Base-by-base conservation (phyloP, 2,329 filamentous ascomycete genomes). In the Neopestalotiopsis sp. region DNA sequence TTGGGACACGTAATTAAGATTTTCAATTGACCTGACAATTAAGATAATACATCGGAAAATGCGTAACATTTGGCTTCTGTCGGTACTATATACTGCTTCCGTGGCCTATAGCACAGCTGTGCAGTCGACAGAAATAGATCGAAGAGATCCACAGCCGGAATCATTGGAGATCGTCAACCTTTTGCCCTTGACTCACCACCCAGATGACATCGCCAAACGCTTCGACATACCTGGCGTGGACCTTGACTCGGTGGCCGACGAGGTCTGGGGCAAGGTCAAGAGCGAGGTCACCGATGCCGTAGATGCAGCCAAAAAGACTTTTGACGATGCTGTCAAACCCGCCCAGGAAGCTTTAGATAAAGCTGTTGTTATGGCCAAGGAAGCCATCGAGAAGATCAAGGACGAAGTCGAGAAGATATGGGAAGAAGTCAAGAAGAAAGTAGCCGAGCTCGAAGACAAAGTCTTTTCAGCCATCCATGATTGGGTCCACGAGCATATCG, bases 241-340 rank as follows among this genome's bases (percentile, higher is more conserved):
- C 38, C 20, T 64, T 52, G 61, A 64, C n/a, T 28, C n/a, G 4
- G 17, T 64, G 7, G n/a, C 40, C 10, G 20, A 24, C 40, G 20
- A 64, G 20, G 61, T 64, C 17, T 64, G 28, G 38, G 61, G 40
- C 38, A 64, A 64, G 20, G 61, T 49, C 38, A 64, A 64, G 40
- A 32, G 38, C 24, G 40, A 64, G 42, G n/a, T 64, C 6, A n/a
- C n/a, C 38, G 40, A 64, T 13, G 40, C 61, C 1, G 42, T 38
- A 4, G 40, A 45, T 52, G 20, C n/a, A 4, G 34, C 40, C 20
- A 64, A 52, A 20, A 52, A 49, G 34, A 24, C 17, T 24, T 32
- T 64, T 12, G 42, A 49, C 17, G 61, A 49, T 5, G 20, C 61
- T 28, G 42, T 64, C 13, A 40, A 49, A 3, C 20, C 40, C 3